A percentile compares a stretch with the other conserved stretches of the same genome.
phyloP scores from a whole-genome alignment of 331 rosid species.

The Telfairia occidentalis region DNA sequence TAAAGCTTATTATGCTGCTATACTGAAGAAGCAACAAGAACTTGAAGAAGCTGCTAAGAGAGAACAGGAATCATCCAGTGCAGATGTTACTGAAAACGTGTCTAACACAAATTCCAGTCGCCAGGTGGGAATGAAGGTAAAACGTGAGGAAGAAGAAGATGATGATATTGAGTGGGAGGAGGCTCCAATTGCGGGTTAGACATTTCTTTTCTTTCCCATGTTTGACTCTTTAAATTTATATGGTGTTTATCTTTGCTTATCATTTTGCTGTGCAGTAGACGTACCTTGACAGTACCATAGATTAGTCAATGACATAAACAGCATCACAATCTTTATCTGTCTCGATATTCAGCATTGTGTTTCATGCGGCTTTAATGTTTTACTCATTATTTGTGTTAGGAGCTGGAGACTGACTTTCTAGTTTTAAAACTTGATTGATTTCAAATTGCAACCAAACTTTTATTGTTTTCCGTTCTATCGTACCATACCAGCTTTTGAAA shows the following conservation, averaged over 20 bases:
- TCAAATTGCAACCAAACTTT: background rate
- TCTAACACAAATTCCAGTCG: conserved; percentile 37
- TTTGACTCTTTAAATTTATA: background rate
- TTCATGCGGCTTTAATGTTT: background rate
- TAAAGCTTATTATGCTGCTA: conserved; percentile 86
- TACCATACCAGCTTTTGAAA: background rate
- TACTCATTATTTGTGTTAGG: background rate
- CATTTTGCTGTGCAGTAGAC: background rate
- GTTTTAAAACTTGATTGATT: background rate
- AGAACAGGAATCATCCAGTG: conserved; percentile 20
- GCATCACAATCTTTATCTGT: background rate
- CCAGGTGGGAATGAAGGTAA: conserved; percentile 66
- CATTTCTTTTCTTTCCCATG: conserved; percentile 9
- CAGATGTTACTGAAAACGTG: conserved; percentile 22
- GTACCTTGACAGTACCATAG: background rate
- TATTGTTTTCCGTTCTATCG: background rate
- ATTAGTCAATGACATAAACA: background rate
- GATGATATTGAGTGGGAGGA: conserved; percentile 79
- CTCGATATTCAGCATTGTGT: background rate
- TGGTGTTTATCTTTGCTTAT: background rate
- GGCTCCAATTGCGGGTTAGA: conserved; percentile 58
- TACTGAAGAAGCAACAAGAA: conserved; percentile 62
- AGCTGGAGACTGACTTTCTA: background rate
- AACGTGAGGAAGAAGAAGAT: conserved; percentile 46
- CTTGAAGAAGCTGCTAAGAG: conserved; percentile 48